These are phyloP conservation scores for Salix purpurea DNA, from an alignment of 345 rosid genomes.

Conservation along the genomic window DNA sequence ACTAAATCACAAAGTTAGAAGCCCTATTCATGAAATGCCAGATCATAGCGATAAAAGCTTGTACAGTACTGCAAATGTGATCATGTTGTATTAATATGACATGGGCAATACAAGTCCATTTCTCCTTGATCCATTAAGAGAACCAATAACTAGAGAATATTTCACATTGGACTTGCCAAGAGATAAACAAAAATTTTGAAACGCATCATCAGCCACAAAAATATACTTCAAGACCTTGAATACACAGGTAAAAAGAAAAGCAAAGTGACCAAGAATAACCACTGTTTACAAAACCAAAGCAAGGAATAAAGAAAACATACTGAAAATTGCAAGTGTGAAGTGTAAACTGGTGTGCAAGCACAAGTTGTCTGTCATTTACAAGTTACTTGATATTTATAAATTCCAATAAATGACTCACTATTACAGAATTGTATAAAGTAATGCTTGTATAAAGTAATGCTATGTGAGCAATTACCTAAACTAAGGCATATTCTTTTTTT, in stretches of 20 bases:
- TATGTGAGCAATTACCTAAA: background rate
- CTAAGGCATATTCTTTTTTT: background rate
- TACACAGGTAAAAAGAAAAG: background rate
- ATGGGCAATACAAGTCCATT: background rate
- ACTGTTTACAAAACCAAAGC: background rate
- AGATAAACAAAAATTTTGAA: background rate
- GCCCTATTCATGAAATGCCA: background rate
- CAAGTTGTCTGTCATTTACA: background rate
- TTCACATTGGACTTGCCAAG: background rate
- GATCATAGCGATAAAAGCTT: background rate
- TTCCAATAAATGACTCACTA: background rate
- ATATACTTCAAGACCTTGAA: background rate
- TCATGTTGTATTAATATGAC: background rate
- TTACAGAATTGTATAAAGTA: background rate
- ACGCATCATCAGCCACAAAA: background rate
- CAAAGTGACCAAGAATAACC: background rate
- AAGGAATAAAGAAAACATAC: background rate
- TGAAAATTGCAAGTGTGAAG: background rate
- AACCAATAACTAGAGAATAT: background rate
- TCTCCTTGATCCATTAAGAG: background rate
- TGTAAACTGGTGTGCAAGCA: too few species aligned
- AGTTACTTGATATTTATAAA: background rate
- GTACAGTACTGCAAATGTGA: background rate
- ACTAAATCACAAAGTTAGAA: background rate
- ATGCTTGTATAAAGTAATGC: background rate